Conservation (phyloP, 768 basidiomycete species). For the Hygrocybe coccinea region DNA sequence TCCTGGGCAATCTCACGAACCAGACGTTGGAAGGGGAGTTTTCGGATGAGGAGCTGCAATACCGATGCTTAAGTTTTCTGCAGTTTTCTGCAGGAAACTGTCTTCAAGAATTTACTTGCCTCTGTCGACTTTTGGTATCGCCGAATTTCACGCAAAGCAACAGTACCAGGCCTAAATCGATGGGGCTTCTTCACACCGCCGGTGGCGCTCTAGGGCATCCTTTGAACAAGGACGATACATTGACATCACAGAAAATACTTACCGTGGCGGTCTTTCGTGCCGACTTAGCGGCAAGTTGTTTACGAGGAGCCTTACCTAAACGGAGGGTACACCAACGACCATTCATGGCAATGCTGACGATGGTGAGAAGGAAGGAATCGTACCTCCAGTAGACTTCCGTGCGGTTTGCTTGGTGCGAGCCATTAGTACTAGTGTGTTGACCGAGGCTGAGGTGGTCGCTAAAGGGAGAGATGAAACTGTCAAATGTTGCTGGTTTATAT, state of each 20-base stretch:
- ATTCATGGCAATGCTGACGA: background rate
- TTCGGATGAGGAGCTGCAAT: slow-evolving; percentile 68
- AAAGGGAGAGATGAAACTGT: no score
- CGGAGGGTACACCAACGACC: background rate
- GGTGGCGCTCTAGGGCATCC: slow-evolving; percentile 49
- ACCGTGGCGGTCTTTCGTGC: slow-evolving; percentile 54
- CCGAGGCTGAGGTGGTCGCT: no score
- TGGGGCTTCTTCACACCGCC: slow-evolving; percentile 98
- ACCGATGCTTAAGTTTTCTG: no score
- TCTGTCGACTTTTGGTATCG: slow-evolving; percentile 92
- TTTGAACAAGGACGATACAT: slow-evolving; percentile 24
- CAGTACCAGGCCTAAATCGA: slow-evolving; percentile 84
- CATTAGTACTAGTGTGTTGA: slow-evolving; percentile 47
- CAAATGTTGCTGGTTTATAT: no score
- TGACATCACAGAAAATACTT: slow-evolving; percentile 30
- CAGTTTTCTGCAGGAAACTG: no score
- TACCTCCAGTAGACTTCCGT: slow-evolving; percentile 80
- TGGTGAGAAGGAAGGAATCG: slow-evolving; percentile 22
- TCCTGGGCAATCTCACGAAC: slow-evolving; percentile 95
- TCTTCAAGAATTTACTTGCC: no score
- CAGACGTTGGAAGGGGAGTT: slow-evolving; percentile 91
- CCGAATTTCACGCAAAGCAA: slow-evolving; percentile 90
- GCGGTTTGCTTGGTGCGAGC: slow-evolving; percentile 85
- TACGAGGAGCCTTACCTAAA: slow-evolving; percentile 70
- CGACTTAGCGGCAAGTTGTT: slow-evolving; percentile 75